These are phyloP conservation scores for Pseudisothecium myosuroides DNA, from an alignment of 225 moss, liverwort and hornwort species.

Conservation along the genomic window DNA sequence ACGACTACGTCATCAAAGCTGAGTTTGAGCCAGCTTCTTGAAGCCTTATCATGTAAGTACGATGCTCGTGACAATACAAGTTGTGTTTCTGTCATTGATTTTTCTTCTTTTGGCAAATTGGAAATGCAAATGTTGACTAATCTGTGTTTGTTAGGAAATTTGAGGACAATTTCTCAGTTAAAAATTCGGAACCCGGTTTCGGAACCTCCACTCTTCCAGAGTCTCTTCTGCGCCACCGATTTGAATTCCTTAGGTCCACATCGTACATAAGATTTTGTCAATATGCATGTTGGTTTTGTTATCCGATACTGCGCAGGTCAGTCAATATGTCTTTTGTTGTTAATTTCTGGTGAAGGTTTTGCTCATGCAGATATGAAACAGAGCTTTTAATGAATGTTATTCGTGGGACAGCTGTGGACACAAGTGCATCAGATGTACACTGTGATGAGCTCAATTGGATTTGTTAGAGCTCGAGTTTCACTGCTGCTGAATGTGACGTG, in stretches of 20 bases:
- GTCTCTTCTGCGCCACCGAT: not conserved
- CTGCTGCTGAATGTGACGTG: slow-evolving; percentile 53
- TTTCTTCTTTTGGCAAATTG: not conserved
- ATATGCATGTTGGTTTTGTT: not conserved
- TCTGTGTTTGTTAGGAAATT: not conserved
- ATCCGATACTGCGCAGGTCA: not conserved
- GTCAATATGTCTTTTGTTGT: not conserved
- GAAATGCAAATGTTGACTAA: not conserved
- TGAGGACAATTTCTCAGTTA: not conserved
- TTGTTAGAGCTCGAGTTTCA: slow-evolving; percentile 61
- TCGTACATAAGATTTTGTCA: not conserved
- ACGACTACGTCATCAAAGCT: slow-evolving; percentile 5
- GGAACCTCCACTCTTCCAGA: not conserved
- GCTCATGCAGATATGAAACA: slow-evolving; percentile 41
- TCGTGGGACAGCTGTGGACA: slow-evolving; percentile 60
- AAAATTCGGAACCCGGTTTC: too few species aligned
- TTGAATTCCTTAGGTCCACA: not conserved
- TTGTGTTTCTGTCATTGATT: too few species aligned
- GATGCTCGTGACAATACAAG: too few species aligned
- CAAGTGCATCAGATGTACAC: slow-evolving; percentile 3
- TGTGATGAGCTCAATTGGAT: slow-evolving; percentile 70
- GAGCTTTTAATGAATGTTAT: slow-evolving; percentile 69
- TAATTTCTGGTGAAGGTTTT: not conserved
- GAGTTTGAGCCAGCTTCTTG: slow-evolving; percentile 38
- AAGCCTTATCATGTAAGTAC: slow-evolving; percentile 60